Evolutionary conservation across 139 green algal species (phyloP), one percentile per base, ranked within the genome.

Genomic region (Haematococcus sp.): DNA sequence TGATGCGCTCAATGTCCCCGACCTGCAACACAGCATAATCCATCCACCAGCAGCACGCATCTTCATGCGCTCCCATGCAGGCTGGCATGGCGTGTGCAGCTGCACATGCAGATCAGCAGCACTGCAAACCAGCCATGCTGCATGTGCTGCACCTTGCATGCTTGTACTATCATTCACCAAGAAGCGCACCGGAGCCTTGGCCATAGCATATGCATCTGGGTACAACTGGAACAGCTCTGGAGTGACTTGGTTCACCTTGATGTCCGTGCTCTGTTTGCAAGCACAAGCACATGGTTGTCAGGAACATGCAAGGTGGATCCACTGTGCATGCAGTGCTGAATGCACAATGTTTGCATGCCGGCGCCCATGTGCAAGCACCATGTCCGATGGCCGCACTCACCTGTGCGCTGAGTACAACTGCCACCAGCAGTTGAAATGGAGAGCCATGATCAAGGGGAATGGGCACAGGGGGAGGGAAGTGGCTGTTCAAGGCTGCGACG

Each of bases 341-440:
- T 49, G 40, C 40, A 19, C 40, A 49, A 49, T 49, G 40, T 11
- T 49, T 11, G 40, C 40, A 49, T 49, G 40, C 40, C 40, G 7
- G 7, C 40, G 7, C 11, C 11, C 40, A n/a, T n/a, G n/a, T n/a
- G n/a, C n/a, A n/a, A n/a, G n/a, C n/a, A n/a, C n/a, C n/a, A n/a
- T n/a, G n/a, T n/a, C n/a, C n/a, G 27, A 7, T 63, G 3, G 70
- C 33, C 7, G 25, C 9, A 40, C 25, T 54, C 60, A 85, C 82
- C 85, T 94, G 90, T 4, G 92, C 91, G 2, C 80, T 91, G 17
- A 97, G 79, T 44, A 96, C 86, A 19, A 95, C 90, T 7, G 92
- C 91, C 22, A 90, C 84, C 34, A 97, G 81, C 19, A 97, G 84
- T 78, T 97, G 90, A 60, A 94, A 96, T 34, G 63, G 27, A 35